phyloP scores from a whole-genome alignment of 2,329 filamentous ascomycete genomes.

The Alternaria atra region DNA sequence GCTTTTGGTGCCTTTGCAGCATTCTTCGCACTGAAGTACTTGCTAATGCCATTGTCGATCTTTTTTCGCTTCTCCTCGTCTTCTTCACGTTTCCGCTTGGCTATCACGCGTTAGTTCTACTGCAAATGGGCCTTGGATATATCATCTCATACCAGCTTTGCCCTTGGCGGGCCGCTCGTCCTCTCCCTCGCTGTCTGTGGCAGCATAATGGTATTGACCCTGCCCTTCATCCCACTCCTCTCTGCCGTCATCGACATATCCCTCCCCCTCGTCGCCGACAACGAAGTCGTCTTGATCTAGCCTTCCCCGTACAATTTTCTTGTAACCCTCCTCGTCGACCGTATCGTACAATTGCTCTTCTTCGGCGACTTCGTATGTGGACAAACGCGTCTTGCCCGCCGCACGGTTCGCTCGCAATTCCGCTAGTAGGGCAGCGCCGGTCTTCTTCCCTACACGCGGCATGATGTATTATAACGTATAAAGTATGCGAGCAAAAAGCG shows the following conservation, averaged over 20 bases:
- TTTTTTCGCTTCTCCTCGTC: conserved; percentile 85
- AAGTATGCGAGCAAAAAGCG: conserved; percentile 19
- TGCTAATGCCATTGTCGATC: conserved; percentile 89
- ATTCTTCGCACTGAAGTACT: conserved; percentile 87
- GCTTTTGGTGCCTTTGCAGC: conserved; percentile 72
- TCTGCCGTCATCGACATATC: conserved; percentile 95
- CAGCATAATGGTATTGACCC: conserved; percentile 71
- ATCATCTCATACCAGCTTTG: conserved; percentile 62
- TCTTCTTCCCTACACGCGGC: conserved; percentile 45
- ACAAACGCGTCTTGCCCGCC: conserved; percentile 89
- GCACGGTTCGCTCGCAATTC: conserved; percentile 85
- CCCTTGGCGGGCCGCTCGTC: conserved; percentile 67
- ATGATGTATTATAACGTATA: conserved; percentile 38
- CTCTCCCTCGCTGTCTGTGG: conserved; percentile 75
- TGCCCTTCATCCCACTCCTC: conserved; percentile 75
- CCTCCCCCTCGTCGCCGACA: conserved; percentile 96
- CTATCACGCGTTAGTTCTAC: conserved; percentile 55
- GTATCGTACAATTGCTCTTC: conserved; percentile 90
- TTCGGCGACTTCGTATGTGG: conserved; percentile 86
- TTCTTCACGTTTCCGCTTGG: conserved; percentile 87
- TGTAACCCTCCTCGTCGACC: conserved; percentile 96
- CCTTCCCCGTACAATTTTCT: conserved; percentile 89
- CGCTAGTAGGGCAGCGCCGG: conserved; percentile 57
- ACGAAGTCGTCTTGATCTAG: conserved; percentile 97
- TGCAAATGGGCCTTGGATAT: conserved; percentile 8